Conservation (phyloP, 768 basidiomycete species). For the Leccinum incarnatum region DNA sequence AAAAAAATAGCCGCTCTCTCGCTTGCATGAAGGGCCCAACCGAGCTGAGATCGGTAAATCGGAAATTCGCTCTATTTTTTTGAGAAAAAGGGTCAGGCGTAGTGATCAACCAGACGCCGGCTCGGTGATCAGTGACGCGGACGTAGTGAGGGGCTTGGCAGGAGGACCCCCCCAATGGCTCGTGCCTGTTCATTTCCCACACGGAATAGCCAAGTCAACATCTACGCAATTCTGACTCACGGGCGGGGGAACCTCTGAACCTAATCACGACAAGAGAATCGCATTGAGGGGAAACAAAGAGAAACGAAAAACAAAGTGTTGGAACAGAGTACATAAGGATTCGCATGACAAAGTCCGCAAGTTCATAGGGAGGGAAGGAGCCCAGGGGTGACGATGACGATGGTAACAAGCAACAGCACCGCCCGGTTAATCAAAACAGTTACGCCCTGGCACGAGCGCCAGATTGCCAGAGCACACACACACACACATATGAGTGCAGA, state of each 20-base stretch:
- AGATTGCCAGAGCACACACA: slow-evolving; percentile 16
- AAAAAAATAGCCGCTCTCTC: neutral
- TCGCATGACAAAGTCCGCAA: slow-evolving; percentile 29
- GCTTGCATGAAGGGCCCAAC: neutral
- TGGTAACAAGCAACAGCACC: slow-evolving; percentile 16
- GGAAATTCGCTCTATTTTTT: neutral
- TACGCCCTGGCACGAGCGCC: slow-evolving; percentile 16
- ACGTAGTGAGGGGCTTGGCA: too few relatives aligned
- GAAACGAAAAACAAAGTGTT: neutral
- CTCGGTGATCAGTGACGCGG: neutral
- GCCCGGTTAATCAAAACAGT: slow-evolving; percentile 21
- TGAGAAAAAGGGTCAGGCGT: neutral
- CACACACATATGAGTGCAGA: slow-evolving; percentile 23
- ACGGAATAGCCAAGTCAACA: slow-evolving; percentile 7
- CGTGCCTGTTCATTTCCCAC: slow-evolving; percentile 2
- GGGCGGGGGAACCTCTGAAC: slow-evolving; percentile 2
- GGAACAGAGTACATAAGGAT: slow-evolving; percentile 25
- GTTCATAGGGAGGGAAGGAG: slow-evolving; percentile 7
- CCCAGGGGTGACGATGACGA: slow-evolving; percentile 4
- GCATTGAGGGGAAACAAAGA: slow-evolving; percentile 5
- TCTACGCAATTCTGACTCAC: slow-evolving; percentile 13
- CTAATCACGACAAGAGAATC: slow-evolving; percentile 9
- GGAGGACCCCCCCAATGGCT: neutral
- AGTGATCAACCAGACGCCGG: neutral
- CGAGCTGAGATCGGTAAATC: neutral